These are phyloP conservation scores for Spathaspora jeffriesii DNA, from an alignment of 1,139 yeast species.

Conservation along the genomic window DNA sequence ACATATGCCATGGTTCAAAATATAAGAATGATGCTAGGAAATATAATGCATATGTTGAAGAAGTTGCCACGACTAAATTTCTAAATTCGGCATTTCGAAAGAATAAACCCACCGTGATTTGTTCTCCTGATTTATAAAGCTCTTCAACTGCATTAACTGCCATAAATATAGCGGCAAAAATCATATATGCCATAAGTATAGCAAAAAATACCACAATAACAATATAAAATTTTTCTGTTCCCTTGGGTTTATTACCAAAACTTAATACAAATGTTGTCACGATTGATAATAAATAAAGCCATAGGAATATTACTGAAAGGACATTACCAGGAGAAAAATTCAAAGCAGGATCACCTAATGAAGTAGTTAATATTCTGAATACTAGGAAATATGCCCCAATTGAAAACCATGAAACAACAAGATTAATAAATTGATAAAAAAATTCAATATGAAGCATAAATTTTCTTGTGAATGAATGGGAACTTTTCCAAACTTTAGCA, in stretches of 20 bases:
- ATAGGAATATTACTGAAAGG: constrained; percentile 77
- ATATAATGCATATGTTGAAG: constrained; percentile 47
- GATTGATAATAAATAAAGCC: constrained; percentile 89
- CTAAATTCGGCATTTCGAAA: constrained; percentile 45
- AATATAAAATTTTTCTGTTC: constrained; percentile 80
- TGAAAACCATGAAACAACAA: constrained; percentile 74
- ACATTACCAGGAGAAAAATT: constrained; percentile 69
- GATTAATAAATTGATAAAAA: constrained; percentile 42
- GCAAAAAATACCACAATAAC: constrained; percentile 91
- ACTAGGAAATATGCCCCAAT: constrained; percentile 81
- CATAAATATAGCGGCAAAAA: constrained; percentile 60
- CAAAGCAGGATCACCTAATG: constrained; percentile 54
- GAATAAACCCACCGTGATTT: constrained; percentile 39
- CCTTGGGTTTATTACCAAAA: constrained; percentile 93
- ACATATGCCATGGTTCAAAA: constrained; percentile 56
- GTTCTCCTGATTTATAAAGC: constrained; percentile 28
- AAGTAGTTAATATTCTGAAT: constrained; percentile 73
- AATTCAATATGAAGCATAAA: constrained; percentile 45
- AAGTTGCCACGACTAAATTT: constrained; percentile 49
- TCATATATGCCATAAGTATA: constrained; percentile 86
- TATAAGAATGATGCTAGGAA: constrained; percentile 47
- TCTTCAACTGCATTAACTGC: constrained; percentile 45
- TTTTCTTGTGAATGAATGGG: constrained; percentile 43
- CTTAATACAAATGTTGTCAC: constrained; percentile 89
- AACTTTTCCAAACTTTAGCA: constrained; percentile 43